Conservation (phyloP, 768 basidiomycete genomes). For the Lepiota venenata region DNA sequence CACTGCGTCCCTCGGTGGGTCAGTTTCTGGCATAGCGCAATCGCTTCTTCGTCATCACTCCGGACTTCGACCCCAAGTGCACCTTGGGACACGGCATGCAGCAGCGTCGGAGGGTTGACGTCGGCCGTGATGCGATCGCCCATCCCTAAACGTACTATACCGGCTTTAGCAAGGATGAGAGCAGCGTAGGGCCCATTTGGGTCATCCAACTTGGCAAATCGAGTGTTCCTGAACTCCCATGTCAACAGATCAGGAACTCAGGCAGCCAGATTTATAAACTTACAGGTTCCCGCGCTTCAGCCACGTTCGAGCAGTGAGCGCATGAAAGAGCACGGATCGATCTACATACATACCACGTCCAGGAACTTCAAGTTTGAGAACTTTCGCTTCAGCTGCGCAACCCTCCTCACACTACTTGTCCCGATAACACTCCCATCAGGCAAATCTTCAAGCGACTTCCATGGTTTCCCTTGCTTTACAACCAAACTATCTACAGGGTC, state of each 20-base stretch:
- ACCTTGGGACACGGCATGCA: slow-evolving; percentile 93
- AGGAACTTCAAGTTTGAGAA: slow-evolving; percentile 77
- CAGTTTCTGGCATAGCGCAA: slow-evolving; percentile 60
- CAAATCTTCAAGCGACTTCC: slow-evolving; percentile 75
- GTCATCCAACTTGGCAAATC: slow-evolving; percentile 87
- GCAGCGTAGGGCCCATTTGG: slow-evolving; percentile 78
- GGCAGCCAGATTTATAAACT: slow-evolving; percentile 23
- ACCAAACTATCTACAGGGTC: slow-evolving; percentile 89
- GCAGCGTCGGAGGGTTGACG: slow-evolving; percentile 69
- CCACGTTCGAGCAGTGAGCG: background rate
- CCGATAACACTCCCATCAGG: slow-evolving; percentile 91
- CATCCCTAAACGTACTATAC: slow-evolving; percentile 78
- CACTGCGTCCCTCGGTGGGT: slow-evolving; percentile 79
- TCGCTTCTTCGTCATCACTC: slow-evolving; percentile 54
- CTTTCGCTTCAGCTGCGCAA: slow-evolving; percentile 82
- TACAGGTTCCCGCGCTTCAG: slow-evolving; percentile 79
- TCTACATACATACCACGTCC: slow-evolving; percentile 71
- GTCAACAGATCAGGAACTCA: background rate
- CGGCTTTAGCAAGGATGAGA: slow-evolving; percentile 91
- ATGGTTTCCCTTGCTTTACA: slow-evolving; percentile 66
- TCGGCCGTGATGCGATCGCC: slow-evolving; percentile 73
- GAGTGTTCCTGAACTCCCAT: slow-evolving; percentile 63
- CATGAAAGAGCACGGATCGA: background rate
- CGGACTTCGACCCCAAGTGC: slow-evolving; percentile 88
- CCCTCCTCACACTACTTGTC: slow-evolving; percentile 89